Evolutionary conservation across 371 early-diverging fungal species (phyloP).

Genomic region (Saksenaea oblongispora): DNA sequence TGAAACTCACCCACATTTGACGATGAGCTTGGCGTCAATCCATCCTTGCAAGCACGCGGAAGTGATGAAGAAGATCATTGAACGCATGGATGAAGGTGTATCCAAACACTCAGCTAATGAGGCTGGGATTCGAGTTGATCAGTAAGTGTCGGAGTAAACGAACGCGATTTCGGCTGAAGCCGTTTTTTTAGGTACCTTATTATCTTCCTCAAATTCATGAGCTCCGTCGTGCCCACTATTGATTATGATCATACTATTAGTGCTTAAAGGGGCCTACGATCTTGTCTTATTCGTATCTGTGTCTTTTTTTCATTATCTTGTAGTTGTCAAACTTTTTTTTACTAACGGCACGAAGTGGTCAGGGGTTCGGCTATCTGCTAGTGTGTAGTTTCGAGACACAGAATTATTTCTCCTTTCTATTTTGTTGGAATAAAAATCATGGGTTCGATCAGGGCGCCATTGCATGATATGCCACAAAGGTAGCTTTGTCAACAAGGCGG

Average conservation of each 20-base stretch:
- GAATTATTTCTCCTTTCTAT: background rate
- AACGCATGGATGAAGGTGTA: constrained; percentile 67
- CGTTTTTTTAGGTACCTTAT: constrained; percentile 68
- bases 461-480: background rate
- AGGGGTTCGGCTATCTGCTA: background rate
- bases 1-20: constrained; percentile 92
- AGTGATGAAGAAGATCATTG: constrained; percentile 95
- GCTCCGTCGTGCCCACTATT: constrained; percentile 94
- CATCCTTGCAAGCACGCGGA: constrained; percentile 98
- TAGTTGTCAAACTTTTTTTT: background rate
- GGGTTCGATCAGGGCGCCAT: background rate
- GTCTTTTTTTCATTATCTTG: background rate
- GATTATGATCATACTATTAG: constrained; percentile 95
- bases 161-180: background rate
- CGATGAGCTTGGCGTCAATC: constrained; percentile 84
- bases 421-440: background rate
- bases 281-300: background rate
- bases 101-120: constrained; percentile 20
- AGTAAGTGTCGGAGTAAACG: constrained; percentile 56
- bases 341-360: constrained; percentile 1
- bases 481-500: background rate
- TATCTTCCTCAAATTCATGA: constrained; percentile 96
- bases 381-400: background rate
- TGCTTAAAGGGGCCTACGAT: constrained; percentile 19
- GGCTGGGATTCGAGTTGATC: constrained; percentile 83